Evolutionary conservation across 331 rosid species (phyloP).

Genomic region (Pyracantha coccinea): DNA sequence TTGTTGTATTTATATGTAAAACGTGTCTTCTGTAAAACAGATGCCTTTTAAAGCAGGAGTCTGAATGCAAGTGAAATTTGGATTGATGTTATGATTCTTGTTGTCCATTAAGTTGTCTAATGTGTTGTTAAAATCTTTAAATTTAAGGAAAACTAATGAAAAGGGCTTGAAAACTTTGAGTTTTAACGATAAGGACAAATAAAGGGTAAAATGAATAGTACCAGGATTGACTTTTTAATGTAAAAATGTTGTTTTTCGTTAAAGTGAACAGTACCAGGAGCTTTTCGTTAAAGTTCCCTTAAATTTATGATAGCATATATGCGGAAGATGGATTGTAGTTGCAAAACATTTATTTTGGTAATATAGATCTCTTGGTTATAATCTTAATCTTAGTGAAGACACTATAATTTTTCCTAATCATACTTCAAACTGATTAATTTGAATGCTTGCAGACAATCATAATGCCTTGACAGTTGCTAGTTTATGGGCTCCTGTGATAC

Average conservation of each 20-base stretch:
- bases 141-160: too few species aligned
- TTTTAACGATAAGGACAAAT: too few species aligned
- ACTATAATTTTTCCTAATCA: neutral
- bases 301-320: neutral
- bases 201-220: too few species aligned
- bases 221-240: too few species aligned
- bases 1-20: neutral
- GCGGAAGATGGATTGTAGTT: neutral
- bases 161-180: too few species aligned
- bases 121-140: neutral
- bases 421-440: slow-evolving; percentile 5
- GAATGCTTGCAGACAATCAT: slow-evolving; percentile 64
- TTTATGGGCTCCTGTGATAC: slow-evolving; percentile 86
- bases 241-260: too few species aligned
- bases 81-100: neutral
- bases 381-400: neutral
- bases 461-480: slow-evolving; percentile 62
- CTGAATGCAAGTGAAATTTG: neutral
- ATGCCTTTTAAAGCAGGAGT: neutral
- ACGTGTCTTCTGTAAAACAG: neutral
- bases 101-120: neutral
- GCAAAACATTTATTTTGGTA: neutral
- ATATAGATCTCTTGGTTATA: neutral
- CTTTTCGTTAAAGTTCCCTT: too few species aligned
- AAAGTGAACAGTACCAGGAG: too few species aligned